phyloP scores from a whole-genome alignment of 192 early-diverging fungal genomes.

The Coemansia sp. region DNA sequence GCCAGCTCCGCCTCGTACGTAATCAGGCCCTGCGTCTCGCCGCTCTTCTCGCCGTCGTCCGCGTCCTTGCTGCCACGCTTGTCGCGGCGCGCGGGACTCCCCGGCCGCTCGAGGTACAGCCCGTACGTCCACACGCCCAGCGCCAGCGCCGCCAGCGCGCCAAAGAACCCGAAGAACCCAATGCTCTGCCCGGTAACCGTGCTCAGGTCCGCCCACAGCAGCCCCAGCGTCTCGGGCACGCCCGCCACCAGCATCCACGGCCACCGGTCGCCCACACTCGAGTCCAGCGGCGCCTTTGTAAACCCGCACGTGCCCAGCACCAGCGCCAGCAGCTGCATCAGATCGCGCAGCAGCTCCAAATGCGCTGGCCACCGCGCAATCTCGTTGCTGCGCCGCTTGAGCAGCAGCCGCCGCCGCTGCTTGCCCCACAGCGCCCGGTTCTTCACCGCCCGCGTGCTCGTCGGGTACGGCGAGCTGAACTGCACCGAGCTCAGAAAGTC shows the following conservation, averaged over 20 bases:
- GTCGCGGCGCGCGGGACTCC: background rate
- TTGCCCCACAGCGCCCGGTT: slow-evolving; percentile 17
- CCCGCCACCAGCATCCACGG: slow-evolving; percentile 39
- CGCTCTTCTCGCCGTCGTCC: background rate
- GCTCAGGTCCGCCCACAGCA: slow-evolving; percentile 49
- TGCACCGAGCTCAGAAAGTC: slow-evolving; percentile 34
- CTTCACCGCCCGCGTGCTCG: slow-evolving; percentile 11
- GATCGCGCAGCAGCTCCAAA: slow-evolving; percentile 43
- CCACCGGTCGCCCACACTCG: slow-evolving; percentile 28
- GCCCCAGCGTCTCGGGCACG: slow-evolving; percentile 33
- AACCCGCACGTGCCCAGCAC: slow-evolving; percentile 34
- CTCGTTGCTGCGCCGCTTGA: slow-evolving; percentile 19
- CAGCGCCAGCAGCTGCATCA: slow-evolving; percentile 38
- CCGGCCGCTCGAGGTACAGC: slow-evolving; percentile 26
- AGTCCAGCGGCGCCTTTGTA: slow-evolving; percentile 22
- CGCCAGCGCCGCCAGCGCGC: slow-evolving; percentile 9
- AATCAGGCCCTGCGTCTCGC: slow-evolving; percentile 7
- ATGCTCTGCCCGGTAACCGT: slow-evolving; percentile 43
- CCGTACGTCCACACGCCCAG: slow-evolving; percentile 39
- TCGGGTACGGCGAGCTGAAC: slow-evolving; percentile 51
- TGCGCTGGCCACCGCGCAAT: slow-evolving; percentile 39
- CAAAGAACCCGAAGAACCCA: slow-evolving; percentile 43
- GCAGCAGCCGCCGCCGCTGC: slow-evolving; percentile 12
- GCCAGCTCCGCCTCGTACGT: slow-evolving; percentile 42
- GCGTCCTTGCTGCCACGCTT: background rate